Percentiles rank a stretch among this genome's conserved stretches.
Conservation (phyloP, 768 basidiomycete species). For the Galerina sulciceps region DNA sequence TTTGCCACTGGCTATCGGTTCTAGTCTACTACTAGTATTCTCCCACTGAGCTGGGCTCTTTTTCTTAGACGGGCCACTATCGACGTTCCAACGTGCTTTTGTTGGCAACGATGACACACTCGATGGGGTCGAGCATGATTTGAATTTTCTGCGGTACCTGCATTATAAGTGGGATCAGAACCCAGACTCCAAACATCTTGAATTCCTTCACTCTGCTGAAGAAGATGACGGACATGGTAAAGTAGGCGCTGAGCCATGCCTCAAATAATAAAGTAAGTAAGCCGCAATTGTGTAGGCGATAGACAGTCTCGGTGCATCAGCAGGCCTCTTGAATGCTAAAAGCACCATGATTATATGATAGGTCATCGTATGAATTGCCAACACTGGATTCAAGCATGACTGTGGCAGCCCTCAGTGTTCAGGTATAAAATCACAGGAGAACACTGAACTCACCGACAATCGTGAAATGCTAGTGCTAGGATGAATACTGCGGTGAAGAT, state of each 20-base stretch:
- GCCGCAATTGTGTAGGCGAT: conserved; percentile 22
- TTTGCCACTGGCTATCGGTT: background rate
- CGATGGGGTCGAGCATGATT: conserved; percentile 25
- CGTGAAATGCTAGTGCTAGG: conserved; percentile 20
- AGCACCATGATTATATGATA: conserved; percentile 25
- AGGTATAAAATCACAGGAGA: background rate
- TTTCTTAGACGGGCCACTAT: background rate
- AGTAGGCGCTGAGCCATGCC: conserved; percentile 29
- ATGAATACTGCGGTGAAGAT: conserved; percentile 22
- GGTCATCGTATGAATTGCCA: conserved; percentile 25
- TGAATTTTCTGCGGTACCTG: conserved; percentile 22
- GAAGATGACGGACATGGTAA: conserved; percentile 29
- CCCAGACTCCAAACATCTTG: conserved; percentile 13
- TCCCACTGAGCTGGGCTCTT: background rate
- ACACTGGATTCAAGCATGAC: conserved; percentile 29
- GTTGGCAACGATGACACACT: conserved; percentile 24
- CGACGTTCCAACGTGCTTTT: conserved; percentile 21
- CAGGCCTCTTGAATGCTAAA: conserved; percentile 20
- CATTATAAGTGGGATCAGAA: conserved; percentile 18
- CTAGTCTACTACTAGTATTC: background rate
- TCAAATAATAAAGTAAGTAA: conserved; percentile 28
- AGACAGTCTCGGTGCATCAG: conserved; percentile 15
- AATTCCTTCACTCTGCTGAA: conserved; percentile 17
- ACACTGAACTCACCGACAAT: conserved; percentile 24
- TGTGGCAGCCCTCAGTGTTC: background rate